These are phyloP conservation scores for Flaveria bidentis DNA, from an alignment of 129 eudicot species.

Conservation along the genomic window DNA sequence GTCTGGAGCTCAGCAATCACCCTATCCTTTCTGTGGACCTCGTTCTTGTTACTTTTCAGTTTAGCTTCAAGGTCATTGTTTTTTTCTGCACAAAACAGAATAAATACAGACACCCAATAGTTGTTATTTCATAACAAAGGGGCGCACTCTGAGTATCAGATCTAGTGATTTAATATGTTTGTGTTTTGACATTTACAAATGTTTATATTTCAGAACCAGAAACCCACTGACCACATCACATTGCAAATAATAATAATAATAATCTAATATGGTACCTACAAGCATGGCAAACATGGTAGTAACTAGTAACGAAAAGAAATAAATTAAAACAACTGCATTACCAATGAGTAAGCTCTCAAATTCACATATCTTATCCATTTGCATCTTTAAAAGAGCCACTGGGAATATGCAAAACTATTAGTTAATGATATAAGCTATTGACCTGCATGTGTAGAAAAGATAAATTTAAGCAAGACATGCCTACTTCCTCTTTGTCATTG, in stretches of 20 bases:
- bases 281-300: not conserved
- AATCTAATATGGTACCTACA: conserved; percentile 3
- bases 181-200: not conserved
- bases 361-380: conserved; percentile 50
- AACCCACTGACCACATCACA: not conserved
- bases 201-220: conserved; percentile 10
- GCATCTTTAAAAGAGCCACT: conserved; percentile 49
- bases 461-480: conserved; percentile 40
- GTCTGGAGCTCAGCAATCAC: conserved; percentile 51
- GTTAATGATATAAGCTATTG: conserved; percentile 15
- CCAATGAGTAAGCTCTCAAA: conserved; percentile 56
- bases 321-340: conserved; percentile 26
- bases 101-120: not conserved
- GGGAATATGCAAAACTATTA: conserved; percentile 21
- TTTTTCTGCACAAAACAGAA: conserved; percentile 46
- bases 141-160: conserved; percentile 3
- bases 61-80: conserved; percentile 50
- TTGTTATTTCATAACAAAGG: not conserved
- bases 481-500: conserved; percentile 58
- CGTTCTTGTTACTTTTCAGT: conserved; percentile 39
- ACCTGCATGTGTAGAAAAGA: conserved; percentile 23
- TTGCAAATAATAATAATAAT: conserved; percentile 5
- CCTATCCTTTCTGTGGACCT: conserved; percentile 47
- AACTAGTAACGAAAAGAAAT: conserved; percentile 4
- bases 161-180: conserved; percentile 9